Evolutionary conservation across 306 rosid species (phyloP), one percentile per base, ranked within the genome.

Genomic region (Dalbergia oliveri): DNA sequence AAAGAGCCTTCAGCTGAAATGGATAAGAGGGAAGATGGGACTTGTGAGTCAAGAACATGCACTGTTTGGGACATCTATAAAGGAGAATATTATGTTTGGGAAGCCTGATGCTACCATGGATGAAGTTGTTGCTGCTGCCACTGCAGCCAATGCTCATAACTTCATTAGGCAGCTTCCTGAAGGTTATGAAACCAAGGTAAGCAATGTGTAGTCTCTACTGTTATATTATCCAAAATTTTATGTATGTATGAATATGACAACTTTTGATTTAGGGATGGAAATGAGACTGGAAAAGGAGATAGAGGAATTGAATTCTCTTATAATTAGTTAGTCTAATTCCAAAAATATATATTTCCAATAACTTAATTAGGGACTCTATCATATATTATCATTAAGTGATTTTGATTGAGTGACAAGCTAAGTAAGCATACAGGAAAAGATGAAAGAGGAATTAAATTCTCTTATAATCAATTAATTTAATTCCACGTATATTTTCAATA

Each of bases 21-120:
- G 99, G 98, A 76, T 91, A 2, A 88, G 99, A 79, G 89, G 85
- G 33, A 81, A 90, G 79, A 95, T 95, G 98, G 98, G 99, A 0
- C 96, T 95, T 33, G 99, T 95, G 6, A 93, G 98, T 77, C 99
- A 95, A 84, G 99, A 95, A 15, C 99, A 95, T 85, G 99, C 98
- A 16, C 13, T 95, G 84, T 95, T 95, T 85, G 99, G 97, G 26
- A 95, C 99, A 15, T 87, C 96, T 26, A 90, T 95, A 43, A 93
- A 79, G 82, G 96, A 93, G 39, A 95, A 95, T 54, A 91, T 95
- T 68, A 81, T 90, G 96, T 93, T 95, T 85, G 99, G 99, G 62
- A 95, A 93, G 74, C 84, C 75, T 56, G 96, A 93, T 82, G 97
- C 99, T 5, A 85, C 91, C 47, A 89, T 90, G 90, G 98, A 89